Evolutionary conservation across 345 rosid species (phyloP).

Genomic region (Murraya paniculata): DNA sequence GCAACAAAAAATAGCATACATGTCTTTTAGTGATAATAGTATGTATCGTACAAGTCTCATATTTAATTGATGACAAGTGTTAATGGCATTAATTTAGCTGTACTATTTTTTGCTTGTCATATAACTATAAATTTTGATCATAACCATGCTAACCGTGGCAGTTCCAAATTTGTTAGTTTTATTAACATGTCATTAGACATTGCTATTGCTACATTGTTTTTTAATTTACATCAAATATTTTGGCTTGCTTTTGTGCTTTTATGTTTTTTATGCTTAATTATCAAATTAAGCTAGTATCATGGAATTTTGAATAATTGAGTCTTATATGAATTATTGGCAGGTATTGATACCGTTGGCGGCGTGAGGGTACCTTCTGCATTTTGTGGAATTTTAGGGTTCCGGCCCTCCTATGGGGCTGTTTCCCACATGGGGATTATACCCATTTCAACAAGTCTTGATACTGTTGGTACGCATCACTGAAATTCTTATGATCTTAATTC

Average conservation of each 20-base stretch:
- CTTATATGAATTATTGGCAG: conserved; percentile 40
- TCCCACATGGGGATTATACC: conserved; percentile 59
- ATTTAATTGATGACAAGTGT: neutral
- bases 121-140: neutral
- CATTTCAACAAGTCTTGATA: conserved; percentile 70
- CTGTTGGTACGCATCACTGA: conserved; percentile 63
- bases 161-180: neutral
- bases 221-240: neutral
- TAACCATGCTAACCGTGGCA: neutral
- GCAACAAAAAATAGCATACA: neutral
- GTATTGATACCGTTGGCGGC: conserved; percentile 85
- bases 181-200: neutral
- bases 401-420: conserved; percentile 72
- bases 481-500: neutral
- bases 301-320: neutral
- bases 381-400: conserved; percentile 85
- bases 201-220: neutral
- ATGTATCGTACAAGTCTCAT: neutral
- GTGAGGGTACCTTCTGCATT: conserved; percentile 87
- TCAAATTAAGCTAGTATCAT: neutral
- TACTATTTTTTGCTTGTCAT: neutral
- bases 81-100: neutral
- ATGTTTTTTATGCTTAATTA: neutral
- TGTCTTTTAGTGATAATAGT: neutral
- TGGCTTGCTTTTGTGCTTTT: neutral